A percentile compares a stretch with the other conserved stretches of the same genome.
These are phyloP conservation scores for Digitaria exilis DNA, from an alignment of 202 grass and related monocot species.

Conservation along the genomic window DNA sequence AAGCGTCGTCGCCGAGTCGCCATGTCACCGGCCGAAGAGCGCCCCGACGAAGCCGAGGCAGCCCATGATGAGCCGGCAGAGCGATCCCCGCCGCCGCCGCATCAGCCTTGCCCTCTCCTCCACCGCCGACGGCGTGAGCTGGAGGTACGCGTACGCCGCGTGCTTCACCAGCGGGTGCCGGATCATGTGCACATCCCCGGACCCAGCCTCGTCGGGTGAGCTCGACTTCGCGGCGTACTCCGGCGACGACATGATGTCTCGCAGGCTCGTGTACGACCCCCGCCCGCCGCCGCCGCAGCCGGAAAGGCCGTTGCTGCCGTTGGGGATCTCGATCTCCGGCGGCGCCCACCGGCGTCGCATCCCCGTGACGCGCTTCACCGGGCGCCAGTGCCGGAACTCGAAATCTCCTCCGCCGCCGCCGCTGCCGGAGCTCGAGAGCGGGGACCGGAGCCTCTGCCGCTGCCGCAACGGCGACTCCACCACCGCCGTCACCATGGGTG, in stretches of 20 bases:
- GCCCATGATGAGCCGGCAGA: slow-evolving; percentile 31
- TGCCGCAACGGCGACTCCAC: slow-evolving; percentile 40
- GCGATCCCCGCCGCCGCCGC: background rate
- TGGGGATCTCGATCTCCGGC: slow-evolving; percentile 58
- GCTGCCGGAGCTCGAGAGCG: background rate
- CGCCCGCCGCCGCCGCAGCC: background rate
- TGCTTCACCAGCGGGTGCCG: slow-evolving; percentile 87
- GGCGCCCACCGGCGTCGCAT: slow-evolving; percentile 37
- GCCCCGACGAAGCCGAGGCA: slow-evolving; percentile 71
- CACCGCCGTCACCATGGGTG: slow-evolving; percentile 47
- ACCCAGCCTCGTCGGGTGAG: slow-evolving; percentile 39
- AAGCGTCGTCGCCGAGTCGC: no score
- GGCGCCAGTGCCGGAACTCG: slow-evolving; percentile 60
- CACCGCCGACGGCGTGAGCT: slow-evolving; percentile 58
- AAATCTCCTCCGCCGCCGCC: slow-evolving; percentile 28
- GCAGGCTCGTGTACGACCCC: slow-evolving; percentile 77
- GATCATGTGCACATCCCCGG: slow-evolving; percentile 69
- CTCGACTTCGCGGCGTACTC: slow-evolving; percentile 23
- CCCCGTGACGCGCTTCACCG: background rate
- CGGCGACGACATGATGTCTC: slow-evolving; percentile 71
- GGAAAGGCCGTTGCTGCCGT: no score
- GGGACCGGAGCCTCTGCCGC: slow-evolving; percentile 16
- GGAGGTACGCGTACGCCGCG: slow-evolving; percentile 89
- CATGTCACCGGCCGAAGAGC: slow-evolving; percentile 54
- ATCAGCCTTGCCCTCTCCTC: background rate